These are phyloP conservation scores for Candida mattraensis DNA, from an alignment of 805 yeast genomes.

Conservation along the genomic window DNA sequence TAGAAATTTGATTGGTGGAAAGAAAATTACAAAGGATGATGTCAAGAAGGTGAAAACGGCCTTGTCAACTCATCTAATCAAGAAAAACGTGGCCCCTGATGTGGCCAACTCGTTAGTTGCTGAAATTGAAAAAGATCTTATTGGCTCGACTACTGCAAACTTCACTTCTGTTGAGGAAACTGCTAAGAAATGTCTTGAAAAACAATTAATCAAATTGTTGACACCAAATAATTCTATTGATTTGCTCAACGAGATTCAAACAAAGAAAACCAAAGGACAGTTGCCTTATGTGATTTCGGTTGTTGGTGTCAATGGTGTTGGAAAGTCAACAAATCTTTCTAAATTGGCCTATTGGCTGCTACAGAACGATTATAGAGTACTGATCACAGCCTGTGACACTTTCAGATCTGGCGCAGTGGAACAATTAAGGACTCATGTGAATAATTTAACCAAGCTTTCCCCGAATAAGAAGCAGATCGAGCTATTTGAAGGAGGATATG, in stretches of 20 bases:
- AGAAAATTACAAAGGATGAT: constrained; percentile 61
- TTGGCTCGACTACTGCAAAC: constrained; percentile 69
- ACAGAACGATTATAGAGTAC: constrained; percentile 81
- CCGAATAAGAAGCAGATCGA: constrained; percentile 53
- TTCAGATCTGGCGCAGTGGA: constrained; percentile 99
- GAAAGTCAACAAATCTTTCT: constrained; percentile 93
- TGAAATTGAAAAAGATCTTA: constrained; percentile 65
- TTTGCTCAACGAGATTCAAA: constrained; percentile 75
- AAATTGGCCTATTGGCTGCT: constrained; percentile 93
- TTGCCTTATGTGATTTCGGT: constrained; percentile 93
- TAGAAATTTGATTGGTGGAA: constrained; percentile 65
- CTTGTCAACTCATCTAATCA: constrained; percentile 72
- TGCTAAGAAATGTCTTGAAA: constrained; percentile 62
- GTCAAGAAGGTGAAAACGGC: constrained; percentile 62
- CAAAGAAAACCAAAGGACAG: constrained; percentile 35
- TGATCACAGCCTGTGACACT: constrained; percentile 96
- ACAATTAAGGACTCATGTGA: constrained; percentile 91
- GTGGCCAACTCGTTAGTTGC: constrained; percentile 74
- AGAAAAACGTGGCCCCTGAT: constrained; percentile 88
- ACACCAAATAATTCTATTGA: constrained; percentile 93
- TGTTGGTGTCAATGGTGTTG: constrained; percentile 98
- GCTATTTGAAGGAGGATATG: constrained; percentile 91
- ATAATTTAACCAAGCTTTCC: constrained; percentile 71
- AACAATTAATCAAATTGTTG: constrained; percentile 67
- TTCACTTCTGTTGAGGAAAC: constrained; percentile 76